Conservation (phyloP, 2,329 filamentous ascomycete genomes). For the Penicillium brasilianum region DNA sequence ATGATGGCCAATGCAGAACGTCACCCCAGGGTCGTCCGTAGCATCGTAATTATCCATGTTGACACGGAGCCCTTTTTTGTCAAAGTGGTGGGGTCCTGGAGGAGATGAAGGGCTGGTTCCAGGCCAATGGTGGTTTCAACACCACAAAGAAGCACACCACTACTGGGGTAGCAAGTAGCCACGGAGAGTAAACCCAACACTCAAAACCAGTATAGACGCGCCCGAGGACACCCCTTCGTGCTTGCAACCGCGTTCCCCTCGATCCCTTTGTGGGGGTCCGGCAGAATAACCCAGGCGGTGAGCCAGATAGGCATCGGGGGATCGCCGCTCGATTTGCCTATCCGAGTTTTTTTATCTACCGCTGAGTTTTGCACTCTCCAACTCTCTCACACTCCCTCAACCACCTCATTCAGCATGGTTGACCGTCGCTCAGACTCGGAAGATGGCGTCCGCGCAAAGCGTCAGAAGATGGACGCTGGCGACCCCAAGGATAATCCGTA, state of each 20-base stretch:
- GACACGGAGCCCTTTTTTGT: slow-evolving; percentile 14
- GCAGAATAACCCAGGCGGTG: slow-evolving; percentile 38
- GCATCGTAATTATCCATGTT: slow-evolving; percentile 41
- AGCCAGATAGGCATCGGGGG: slow-evolving; percentile 34
- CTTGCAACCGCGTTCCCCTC: slow-evolving; percentile 16
- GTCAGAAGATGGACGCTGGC: slow-evolving; percentile 57
- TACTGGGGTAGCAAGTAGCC: slow-evolving; percentile 3
- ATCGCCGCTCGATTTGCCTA: slow-evolving; percentile 40
- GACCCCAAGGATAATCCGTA: slow-evolving; percentile 76
- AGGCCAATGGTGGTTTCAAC: not conserved
- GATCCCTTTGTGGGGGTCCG: slow-evolving; percentile 36
- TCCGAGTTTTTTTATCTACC: slow-evolving; percentile 33
- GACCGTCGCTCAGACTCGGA: slow-evolving; percentile 61
- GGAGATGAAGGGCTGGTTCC: not conserved
- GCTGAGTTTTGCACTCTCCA: slow-evolving; percentile 25
- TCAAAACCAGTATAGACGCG: slow-evolving; percentile 1
- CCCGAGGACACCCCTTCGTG: slow-evolving; percentile 10
- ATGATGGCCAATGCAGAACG: slow-evolving; percentile 67
- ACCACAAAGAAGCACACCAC: not conserved
- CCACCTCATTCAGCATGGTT: slow-evolving; percentile 52
- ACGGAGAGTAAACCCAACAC: not conserved
- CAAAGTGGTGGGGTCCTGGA: slow-evolving; percentile 7
- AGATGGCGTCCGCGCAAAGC: slow-evolving; percentile 58
- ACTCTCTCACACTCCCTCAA: slow-evolving; percentile 21
- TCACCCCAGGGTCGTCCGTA: slow-evolving; percentile 46